Conservation (phyloP, 2,329 filamentous ascomycete species). For the Aspergillus tanneri region DNA sequence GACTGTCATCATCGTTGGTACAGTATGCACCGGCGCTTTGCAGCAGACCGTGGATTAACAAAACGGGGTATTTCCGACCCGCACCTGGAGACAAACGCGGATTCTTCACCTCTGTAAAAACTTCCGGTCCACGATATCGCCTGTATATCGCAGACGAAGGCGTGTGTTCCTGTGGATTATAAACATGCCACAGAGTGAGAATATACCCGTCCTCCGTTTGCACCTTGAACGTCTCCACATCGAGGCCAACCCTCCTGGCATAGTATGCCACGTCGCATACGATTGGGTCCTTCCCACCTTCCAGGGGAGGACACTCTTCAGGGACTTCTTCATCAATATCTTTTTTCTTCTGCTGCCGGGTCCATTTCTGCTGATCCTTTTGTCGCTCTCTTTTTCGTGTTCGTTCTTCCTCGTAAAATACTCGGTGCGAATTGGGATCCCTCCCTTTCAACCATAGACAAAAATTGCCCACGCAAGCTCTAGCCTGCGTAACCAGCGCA, state of each 20-base stretch:
- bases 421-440: slow-evolving; percentile 60
- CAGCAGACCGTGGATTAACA: slow-evolving; percentile 83
- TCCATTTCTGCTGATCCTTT: slow-evolving; percentile 64
- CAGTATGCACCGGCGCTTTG: slow-evolving; percentile 89
- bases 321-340: slow-evolving; percentile 40
- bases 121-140: slow-evolving; percentile 56
- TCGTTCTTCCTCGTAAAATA: slow-evolving; percentile 72
- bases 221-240: slow-evolving; percentile 78
- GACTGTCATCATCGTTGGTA: slow-evolving; percentile 81
- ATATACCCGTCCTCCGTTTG: slow-evolving; percentile 94
- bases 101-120: slow-evolving; percentile 55
- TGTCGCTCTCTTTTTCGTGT: slow-evolving; percentile 57
- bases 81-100: slow-evolving; percentile 22
- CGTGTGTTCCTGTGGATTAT: slow-evolving; percentile 73
- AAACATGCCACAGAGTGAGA: slow-evolving; percentile 84
- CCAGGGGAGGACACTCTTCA: slow-evolving; percentile 66
- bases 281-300: slow-evolving; percentile 77
- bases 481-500: slow-evolving; percentile 67
- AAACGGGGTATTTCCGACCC: slow-evolving; percentile 64
- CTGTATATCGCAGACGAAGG: slow-evolving; percentile 49
- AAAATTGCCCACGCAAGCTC: slow-evolving; percentile 49
- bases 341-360: slow-evolving; percentile 40
- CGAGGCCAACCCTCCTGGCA: slow-evolving; percentile 79
- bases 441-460: slow-evolving; percentile 58
- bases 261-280: slow-evolving; percentile 82